Evolutionary conservation across 192 early-diverging fungal species (phyloP).

Genomic region (Linnemannia hyalina): DNA sequence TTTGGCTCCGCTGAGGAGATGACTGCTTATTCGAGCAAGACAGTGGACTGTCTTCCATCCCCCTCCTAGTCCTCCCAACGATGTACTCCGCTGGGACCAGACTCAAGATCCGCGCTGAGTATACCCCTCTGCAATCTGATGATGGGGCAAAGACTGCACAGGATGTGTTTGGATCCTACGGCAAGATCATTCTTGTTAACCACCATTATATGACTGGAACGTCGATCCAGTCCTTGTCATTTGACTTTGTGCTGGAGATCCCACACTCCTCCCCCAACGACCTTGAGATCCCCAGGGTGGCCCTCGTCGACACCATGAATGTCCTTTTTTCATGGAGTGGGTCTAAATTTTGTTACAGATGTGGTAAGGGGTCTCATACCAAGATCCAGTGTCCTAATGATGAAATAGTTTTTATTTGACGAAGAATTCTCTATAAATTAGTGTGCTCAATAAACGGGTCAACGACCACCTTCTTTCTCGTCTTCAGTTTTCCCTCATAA

Average conservation of each 20-base stretch:
- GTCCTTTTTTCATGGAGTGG: slow-evolving; percentile 3
- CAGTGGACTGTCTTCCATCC: background rate
- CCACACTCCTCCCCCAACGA: background rate
- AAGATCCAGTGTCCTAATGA: background rate
- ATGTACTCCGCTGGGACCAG: background rate
- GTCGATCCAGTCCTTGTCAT: too few species aligned
- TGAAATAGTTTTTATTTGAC: too few species aligned
- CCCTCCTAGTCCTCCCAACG: background rate
- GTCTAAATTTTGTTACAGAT: background rate
- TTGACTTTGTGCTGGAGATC: background rate
- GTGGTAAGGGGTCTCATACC: background rate
- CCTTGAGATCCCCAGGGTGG: background rate
- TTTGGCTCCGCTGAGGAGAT: background rate
- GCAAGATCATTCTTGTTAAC: background rate
- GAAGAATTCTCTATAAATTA: too few species aligned
- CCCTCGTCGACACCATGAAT: background rate
- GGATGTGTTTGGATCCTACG: background rate
- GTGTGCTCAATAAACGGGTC: too few species aligned
- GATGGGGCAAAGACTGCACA: background rate
- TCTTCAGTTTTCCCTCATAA: too few species aligned
- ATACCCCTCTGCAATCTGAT: background rate
- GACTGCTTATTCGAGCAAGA: too few species aligned
- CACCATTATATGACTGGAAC: background rate
- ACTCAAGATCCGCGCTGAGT: background rate
- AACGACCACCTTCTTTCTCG: too few species aligned